Percentiles rank a stretch among this genome's conserved stretches.
phyloP scores from a whole-genome alignment of 176 grass and related monocot species.

The Dendrocalamus sinicus region DNA sequence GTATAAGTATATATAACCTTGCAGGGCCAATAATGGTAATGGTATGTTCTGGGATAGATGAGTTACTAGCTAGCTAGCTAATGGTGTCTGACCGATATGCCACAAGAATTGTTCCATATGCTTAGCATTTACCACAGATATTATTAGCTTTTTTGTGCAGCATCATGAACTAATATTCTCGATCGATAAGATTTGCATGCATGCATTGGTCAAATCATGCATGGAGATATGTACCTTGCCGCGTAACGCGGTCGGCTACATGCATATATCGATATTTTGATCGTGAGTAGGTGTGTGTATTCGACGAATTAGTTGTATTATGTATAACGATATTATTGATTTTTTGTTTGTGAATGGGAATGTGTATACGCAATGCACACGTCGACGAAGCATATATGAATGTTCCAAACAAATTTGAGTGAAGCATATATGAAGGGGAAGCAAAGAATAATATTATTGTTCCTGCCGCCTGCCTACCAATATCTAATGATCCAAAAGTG shows the following conservation, averaged over 20 bases:
- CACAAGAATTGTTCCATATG: background rate
- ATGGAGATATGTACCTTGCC: background rate
- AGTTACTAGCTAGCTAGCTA: background rate
- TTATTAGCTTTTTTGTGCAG: no score
- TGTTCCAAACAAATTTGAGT: slow-evolving; percentile 24
- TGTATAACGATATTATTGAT: no score
- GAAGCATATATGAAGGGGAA: slow-evolving; percentile 11
- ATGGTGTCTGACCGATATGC: background rate
- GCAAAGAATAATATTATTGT: slow-evolving; percentile 41
- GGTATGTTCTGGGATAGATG: no score
- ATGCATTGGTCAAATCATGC: slow-evolving; percentile 5
- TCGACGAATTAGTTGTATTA: no score
- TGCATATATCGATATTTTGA: background rate
- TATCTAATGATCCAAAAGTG: slow-evolving; percentile 51
- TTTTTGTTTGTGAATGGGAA: background rate
- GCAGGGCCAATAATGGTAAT: no score
- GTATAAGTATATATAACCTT: no score
- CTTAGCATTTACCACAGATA: background rate
- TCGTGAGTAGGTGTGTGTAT: no score
- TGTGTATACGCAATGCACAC: slow-evolving; percentile 21
- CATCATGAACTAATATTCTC: background rate
- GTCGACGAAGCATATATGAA: slow-evolving; percentile 18
- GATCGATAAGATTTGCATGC: background rate
- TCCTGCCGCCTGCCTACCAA: background rate
- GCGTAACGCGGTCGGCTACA: background rate